Conservation (phyloP, 2,329 filamentous ascomycete genomes). For the Ophiostoma sp. region DNA sequence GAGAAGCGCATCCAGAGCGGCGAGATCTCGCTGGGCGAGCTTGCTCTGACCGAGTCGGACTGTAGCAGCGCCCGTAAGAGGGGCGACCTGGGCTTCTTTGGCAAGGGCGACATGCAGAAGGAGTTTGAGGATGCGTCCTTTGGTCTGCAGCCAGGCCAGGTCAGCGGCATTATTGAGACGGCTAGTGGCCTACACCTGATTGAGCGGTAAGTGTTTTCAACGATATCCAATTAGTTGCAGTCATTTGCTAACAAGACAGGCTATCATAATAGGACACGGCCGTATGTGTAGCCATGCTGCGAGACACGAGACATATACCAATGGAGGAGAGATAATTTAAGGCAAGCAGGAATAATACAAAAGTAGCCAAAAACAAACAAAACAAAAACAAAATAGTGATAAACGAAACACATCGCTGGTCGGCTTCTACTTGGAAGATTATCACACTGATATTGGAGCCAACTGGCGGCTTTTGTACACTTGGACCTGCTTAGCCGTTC, state of each 20-base stretch:
- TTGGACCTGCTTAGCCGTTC: background rate
- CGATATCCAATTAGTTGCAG: background rate
- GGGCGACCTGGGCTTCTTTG: constrained; percentile 93
- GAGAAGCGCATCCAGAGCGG: constrained; percentile 71
- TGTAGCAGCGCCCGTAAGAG: constrained; percentile 92
- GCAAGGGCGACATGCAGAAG: constrained; percentile 93
- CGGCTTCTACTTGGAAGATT: no score
- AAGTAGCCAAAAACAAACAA: background rate
- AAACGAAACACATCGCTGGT: background rate
- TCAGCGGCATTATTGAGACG: constrained; percentile 84
- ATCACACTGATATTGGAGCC: no score
- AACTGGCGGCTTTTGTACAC: no score
- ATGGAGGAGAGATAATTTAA: background rate
- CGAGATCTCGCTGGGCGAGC: constrained; percentile 65
- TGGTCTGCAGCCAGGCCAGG: constrained; percentile 75
- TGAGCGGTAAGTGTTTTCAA: constrained; percentile 60
- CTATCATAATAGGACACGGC: constrained; percentile 19
- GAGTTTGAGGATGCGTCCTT: constrained; percentile 97
- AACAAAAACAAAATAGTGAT: background rate
- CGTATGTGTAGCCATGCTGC: background rate
- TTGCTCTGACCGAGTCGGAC: constrained; percentile 86
- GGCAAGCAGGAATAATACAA: background rate
- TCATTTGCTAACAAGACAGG: constrained; percentile 10
- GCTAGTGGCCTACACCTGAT: constrained; percentile 94
- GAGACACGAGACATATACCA: background rate